These are phyloP conservation scores for Isatis tinctoria DNA, from an alignment of 345 rosid species.

Conservation along the genomic window DNA sequence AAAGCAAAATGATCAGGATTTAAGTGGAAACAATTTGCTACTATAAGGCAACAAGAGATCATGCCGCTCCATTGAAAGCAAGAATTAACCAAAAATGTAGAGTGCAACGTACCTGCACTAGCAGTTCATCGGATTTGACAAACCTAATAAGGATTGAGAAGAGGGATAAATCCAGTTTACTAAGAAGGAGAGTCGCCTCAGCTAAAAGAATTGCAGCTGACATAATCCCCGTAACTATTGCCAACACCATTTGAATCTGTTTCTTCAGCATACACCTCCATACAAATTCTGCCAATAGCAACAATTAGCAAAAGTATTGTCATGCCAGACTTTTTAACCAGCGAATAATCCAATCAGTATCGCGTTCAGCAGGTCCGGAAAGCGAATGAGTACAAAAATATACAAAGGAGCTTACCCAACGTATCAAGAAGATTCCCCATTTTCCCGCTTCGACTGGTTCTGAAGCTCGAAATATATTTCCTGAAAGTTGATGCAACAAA, in stretches of 20 bases:
- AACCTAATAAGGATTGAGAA: conserved; percentile 86
- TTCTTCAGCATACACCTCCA: conserved; percentile 82
- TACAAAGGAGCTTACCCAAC: conserved; percentile 45
- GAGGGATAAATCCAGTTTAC: conserved; percentile 81
- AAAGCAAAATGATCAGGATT: conserved; percentile 15
- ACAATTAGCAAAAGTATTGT: conserved; percentile 5
- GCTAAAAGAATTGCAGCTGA: conserved; percentile 97
- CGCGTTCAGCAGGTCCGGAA: background rate
- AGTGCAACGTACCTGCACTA: conserved; percentile 58
- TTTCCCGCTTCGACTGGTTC: conserved; percentile 61
- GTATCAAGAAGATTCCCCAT: conserved; percentile 65
- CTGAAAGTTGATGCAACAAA: conserved; percentile 37
- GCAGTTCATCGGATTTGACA: conserved; percentile 62
- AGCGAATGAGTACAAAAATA: background rate
- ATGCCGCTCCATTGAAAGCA: background rate
- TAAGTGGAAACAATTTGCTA: background rate
- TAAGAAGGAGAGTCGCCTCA: conserved; percentile 84
- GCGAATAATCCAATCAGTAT: conserved; percentile 1
- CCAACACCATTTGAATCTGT: conserved; percentile 63
- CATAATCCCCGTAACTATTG: conserved; percentile 68
- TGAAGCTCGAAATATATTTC: conserved; percentile 90
- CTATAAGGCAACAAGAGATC: background rate
- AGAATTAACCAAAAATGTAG: background rate
- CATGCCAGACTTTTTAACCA: background rate
- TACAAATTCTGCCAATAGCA: conserved; percentile 63